A percentile compares a stretch with the other conserved stretches of the same genome.
phyloP scores from a whole-genome alignment of 495 filamentous ascomycete genomes.

The Parachaetomium inaequale region DNA sequence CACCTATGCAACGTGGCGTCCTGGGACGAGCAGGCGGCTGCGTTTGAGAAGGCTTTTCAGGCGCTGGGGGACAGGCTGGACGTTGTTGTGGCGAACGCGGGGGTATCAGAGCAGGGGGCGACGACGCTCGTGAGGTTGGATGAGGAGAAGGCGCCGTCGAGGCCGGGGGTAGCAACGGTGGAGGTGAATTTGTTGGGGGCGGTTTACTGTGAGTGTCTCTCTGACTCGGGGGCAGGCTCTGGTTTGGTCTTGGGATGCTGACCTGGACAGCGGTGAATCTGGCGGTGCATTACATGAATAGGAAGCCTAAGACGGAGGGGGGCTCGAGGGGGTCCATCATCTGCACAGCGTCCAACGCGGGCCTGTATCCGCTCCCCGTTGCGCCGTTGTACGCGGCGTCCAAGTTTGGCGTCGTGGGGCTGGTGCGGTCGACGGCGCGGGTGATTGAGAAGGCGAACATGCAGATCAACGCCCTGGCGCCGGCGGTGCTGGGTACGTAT shows the following conservation, averaged over 20 bases:
- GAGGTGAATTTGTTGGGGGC: constrained; percentile 49
- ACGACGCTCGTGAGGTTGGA: constrained; percentile 30
- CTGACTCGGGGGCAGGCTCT: too few species aligned
- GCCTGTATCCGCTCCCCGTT: constrained; percentile 54
- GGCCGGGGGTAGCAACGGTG: constrained; percentile 41
- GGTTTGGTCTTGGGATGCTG: too few species aligned
- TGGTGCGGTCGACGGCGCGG: constrained; percentile 47
- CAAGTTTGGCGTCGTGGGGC: constrained; percentile 50
- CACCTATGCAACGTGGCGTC: constrained; percentile 46
- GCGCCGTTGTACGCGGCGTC: constrained; percentile 52
- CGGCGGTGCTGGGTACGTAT: constrained; percentile 44
- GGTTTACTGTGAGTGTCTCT: constrained; percentile 46
- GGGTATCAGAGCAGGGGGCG: constrained; percentile 47
- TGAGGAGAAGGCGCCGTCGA: constrained; percentile 37
- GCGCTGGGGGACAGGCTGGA: constrained; percentile 41
- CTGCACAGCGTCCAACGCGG: constrained; percentile 56
- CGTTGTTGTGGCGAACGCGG: constrained; percentile 55
- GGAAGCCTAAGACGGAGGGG: constrained; percentile 31
- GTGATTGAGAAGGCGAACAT: constrained; percentile 42
- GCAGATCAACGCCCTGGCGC: constrained; percentile 53
- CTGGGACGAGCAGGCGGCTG: constrained; percentile 47
- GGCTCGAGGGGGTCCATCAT: constrained; percentile 44
- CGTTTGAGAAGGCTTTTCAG: constrained; percentile 41
- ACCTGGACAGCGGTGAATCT: constrained; percentile 44
- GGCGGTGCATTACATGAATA: constrained; percentile 50